Evolutionary conservation across 2,329 filamentous ascomycete genomes (phyloP), one percentile per base, ranked within the genome.

Genomic region (Alternaria arbusti): DNA sequence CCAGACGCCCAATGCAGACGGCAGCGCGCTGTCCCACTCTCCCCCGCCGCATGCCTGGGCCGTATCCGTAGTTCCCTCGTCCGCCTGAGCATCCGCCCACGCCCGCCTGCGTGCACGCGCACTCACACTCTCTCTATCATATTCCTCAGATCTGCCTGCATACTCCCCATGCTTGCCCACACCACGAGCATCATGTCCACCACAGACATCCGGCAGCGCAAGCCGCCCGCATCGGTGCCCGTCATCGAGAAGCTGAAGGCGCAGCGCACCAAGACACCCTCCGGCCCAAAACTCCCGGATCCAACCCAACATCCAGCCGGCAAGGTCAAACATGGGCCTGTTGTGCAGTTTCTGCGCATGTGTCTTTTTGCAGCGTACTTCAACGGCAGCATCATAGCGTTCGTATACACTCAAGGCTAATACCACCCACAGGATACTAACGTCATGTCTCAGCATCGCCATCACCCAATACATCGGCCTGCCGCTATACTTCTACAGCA

Each of bases 401-500:
- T 61, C 61, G 77, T 76, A 62, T 60, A 52, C 40, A 25, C 63
- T 13, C 22, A 22, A 12, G 13, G 63, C 68, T 69, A 52, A 67
- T 65, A 17, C 22, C n/a, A 23, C 28, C 17, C 12, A n/a, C 63
- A 70, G 65, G 52, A 61, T 65, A 68, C 77, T 78, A 66, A 78
- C 67, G 44, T 63, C 58, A 36, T 58, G 20, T 22, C 46, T 68
- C 72, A 83, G 81, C 69, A 83, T 85, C 73, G 84, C 89, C 71
- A 70, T 86, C 8, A 91, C 91, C 8, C 93, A 97, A 77, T 82
- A 92, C 54, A 80, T 96, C 65, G 92, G 92, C 54, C 75, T 86
- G 0, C 92, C 92, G 13, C 82, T 96, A 9, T 96, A 96, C 77
- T 88, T 88, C 67, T 81, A 92, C 77, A 90, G 90, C 80, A 88